Percentiles rank a stretch among this genome's conserved stretches.
phyloP scores from a whole-genome alignment of 352 stramenopile species.

The Bremia lactucae region DNA sequence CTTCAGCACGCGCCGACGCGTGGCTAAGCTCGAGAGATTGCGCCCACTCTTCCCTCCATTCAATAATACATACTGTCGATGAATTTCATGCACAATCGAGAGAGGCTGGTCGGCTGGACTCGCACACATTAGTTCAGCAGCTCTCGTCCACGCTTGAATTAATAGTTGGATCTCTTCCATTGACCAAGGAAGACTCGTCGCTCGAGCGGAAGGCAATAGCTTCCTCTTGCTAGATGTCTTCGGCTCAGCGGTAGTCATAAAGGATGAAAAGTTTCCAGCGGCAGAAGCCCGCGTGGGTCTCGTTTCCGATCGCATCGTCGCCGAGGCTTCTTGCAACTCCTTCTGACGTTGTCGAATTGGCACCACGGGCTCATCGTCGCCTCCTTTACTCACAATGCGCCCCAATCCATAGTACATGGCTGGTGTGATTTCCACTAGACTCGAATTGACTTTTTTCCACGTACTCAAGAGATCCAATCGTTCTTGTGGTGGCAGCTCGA shows the following conservation, averaged over 20 bases:
- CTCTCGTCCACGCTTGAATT: constrained; percentile 19
- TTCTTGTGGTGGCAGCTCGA: constrained; percentile 13
- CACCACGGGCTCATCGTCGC: constrained; percentile 3
- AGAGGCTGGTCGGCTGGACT: constrained; percentile 6
- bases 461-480: constrained; percentile 8
- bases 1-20: constrained; percentile 20
- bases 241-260: background rate
- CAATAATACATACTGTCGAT: constrained; percentile 16
- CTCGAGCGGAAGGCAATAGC: background rate
- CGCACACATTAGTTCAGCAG: constrained; percentile 11
- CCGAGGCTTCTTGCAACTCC: constrained; percentile 4
- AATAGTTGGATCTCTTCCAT: constrained; percentile 18
- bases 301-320: constrained; percentile 1
- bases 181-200: constrained; percentile 17
- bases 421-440: constrained; percentile 19
- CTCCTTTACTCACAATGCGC: constrained; percentile 15
- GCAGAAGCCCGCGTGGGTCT: constrained; percentile 4
- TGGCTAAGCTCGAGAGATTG: constrained; percentile 20
- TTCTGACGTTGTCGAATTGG: constrained; percentile 2
- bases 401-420: constrained; percentile 15
- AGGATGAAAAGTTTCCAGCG: background rate
- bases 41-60: constrained; percentile 10
- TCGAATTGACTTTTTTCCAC: constrained; percentile 25
- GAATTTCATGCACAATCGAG: constrained; percentile 25
- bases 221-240: constrained; percentile 12